Evolutionary conservation across 257 asterid species (phyloP).

Genomic region (Plantago elongata): DNA sequence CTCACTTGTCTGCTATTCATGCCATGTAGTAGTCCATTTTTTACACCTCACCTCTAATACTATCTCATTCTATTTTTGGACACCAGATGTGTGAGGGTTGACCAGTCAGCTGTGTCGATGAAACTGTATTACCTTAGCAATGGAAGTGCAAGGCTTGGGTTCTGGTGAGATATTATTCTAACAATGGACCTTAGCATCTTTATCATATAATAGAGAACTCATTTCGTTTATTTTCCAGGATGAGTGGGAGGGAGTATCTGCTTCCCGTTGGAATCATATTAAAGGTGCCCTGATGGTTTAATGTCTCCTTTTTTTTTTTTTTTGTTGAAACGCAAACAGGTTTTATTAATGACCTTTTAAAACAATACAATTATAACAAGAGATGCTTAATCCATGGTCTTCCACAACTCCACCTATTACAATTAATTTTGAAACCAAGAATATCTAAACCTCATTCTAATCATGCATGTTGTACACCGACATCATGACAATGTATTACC

Average conservation of each 20-base stretch:
- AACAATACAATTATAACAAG: too few relatives aligned
- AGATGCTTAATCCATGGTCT: too few relatives aligned
- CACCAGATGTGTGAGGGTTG: conserved; percentile 90
- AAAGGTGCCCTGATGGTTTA: conserved; percentile 49
- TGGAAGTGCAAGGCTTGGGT: conserved; percentile 99
- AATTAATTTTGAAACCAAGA: too few relatives aligned
- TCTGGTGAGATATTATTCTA: conserved; percentile 61
- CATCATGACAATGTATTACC: too few relatives aligned
- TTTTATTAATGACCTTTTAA: too few relatives aligned
- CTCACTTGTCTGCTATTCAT: conserved; percentile 7
- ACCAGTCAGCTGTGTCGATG: conserved; percentile 72
- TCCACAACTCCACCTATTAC: too few relatives aligned
- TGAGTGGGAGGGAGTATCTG: conserved; percentile 90
- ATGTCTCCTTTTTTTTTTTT: conserved; percentile 10
- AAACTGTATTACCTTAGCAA: conserved; percentile 76
- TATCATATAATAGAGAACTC: conserved; percentile 19
- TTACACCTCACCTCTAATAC: conserved; percentile 8
- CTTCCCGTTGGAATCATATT: conserved; percentile 92
- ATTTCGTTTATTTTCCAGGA: conserved; percentile 44
- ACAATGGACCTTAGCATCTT: conserved; percentile 9
- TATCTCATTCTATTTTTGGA: not conserved
- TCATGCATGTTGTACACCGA: too few relatives aligned
- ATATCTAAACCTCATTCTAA: too few relatives aligned
- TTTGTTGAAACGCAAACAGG: too few relatives aligned
- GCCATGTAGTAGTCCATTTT: not conserved